Evolutionary conservation across 345 rosid genomes (phyloP).

Genomic region (Nasturtium officinale): DNA sequence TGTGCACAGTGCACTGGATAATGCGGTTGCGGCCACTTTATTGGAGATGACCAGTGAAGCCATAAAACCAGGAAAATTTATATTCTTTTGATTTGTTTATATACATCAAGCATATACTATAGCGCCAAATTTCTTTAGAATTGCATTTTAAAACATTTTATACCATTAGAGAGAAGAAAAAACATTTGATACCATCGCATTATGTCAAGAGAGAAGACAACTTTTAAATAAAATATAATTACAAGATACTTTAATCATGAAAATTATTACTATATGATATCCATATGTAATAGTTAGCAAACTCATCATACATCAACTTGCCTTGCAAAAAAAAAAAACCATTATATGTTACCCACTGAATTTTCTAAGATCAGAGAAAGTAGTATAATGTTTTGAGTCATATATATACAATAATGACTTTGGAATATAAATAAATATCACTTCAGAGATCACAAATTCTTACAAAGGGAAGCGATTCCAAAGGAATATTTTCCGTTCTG

Average conservation of each 20-base stretch:
- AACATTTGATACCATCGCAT: slow-evolving; percentile 30
- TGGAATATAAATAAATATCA: slow-evolving; percentile 51
- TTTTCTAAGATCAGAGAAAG: slow-evolving; percentile 27
- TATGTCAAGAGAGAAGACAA: slow-evolving; percentile 34
- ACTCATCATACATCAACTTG: slow-evolving; percentile 39
- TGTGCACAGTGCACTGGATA: slow-evolving; percentile 36
- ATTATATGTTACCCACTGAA: slow-evolving; percentile 18
- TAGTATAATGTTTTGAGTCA: slow-evolving; percentile 27
- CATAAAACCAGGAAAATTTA: slow-evolving; percentile 40
- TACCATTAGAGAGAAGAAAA: slow-evolving; percentile 32
- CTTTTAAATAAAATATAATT: slow-evolving; percentile 27
- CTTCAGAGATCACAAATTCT: slow-evolving; percentile 40
- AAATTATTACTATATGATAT: slow-evolving; percentile 30
- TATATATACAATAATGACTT: slow-evolving; percentile 18
- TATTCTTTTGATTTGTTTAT: slow-evolving; percentile 43
- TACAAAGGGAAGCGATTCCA: slow-evolving; percentile 55
- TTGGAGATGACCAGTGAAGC: slow-evolving; percentile 37
- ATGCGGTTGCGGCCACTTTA: slow-evolving; percentile 46
- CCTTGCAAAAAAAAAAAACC: slow-evolving; percentile 20
- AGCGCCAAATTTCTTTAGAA: slow-evolving; percentile 16
- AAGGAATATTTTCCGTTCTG: slow-evolving; percentile 57
- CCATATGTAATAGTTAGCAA: slow-evolving; percentile 16
- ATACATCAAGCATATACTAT: slow-evolving; percentile 27
- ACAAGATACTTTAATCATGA: slow-evolving; percentile 33
- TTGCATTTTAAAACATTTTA: slow-evolving; percentile 19